phyloP scores from a whole-genome alignment of 176 grass and related monocot genomes.

The Typha latifolia region DNA sequence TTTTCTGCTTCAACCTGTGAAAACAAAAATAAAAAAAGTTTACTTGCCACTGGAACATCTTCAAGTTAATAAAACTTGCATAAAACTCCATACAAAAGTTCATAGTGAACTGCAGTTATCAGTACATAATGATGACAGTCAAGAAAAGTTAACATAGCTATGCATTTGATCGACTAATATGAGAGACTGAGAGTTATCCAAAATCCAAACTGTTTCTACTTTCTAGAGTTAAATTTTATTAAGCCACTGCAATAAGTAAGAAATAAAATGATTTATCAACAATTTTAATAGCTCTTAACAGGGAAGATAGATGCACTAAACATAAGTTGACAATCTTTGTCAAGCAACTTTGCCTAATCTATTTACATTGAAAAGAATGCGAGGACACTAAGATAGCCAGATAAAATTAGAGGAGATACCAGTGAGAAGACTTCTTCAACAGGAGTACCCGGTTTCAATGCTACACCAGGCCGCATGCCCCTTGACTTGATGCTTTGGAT shows the following conservation, averaged over 20 bases:
- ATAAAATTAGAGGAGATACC: constrained; percentile 14
- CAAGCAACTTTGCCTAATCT: neutral
- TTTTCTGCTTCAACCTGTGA: constrained; percentile 78
- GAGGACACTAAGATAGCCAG: neutral
- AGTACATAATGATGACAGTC: no score
- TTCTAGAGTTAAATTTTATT: no score
- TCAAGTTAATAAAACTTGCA: constrained; percentile 6
- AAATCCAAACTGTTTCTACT: no score
- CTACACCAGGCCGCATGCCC: constrained; percentile 88
- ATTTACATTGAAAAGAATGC: neutral
- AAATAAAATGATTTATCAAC: no score
- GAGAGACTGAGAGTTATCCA: no score
- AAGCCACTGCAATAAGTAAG: no score
- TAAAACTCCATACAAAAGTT: neutral
- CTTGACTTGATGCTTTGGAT: constrained; percentile 62
- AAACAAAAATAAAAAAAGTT: neutral
- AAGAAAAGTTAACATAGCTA: no score
- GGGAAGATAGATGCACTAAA: no score
- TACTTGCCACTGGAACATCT: neutral
- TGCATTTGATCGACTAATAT: no score
- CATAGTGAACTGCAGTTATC: no score
- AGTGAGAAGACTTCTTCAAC: constrained; percentile 81
- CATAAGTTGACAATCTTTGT: no score
- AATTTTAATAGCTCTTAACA: no score
- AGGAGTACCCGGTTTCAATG: constrained; percentile 79